A percentile compares a stretch with the other conserved stretches of the same genome.
Conservation (phyloP, 2,329 filamentous ascomycete genomes). For the Paracoccidioides lutzii region DNA sequence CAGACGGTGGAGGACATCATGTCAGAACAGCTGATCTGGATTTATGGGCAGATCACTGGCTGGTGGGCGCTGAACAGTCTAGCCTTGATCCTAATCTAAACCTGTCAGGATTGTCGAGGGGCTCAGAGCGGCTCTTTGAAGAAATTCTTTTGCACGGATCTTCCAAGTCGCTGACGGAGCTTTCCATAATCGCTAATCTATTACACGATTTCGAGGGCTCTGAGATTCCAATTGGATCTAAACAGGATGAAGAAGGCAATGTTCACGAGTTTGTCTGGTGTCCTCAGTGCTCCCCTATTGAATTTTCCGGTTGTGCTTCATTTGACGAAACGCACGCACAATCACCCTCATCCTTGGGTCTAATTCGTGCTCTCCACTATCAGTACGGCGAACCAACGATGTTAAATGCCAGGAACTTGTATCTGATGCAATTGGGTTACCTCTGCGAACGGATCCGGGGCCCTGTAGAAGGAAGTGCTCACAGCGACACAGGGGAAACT, state of each 20-base stretch:
- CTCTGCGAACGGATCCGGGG: conserved; percentile 16
- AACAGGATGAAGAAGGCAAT: conserved; percentile 2
- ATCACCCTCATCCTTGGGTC: conserved; percentile 19
- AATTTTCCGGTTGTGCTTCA: conserved; percentile 14
- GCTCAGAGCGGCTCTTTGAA: not conserved
- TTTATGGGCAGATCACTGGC: conserved; percentile 3
- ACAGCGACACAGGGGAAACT: not conserved
- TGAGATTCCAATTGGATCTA: conserved; percentile 13
- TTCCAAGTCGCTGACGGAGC: conserved; percentile 19
- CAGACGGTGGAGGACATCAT: conserved; percentile 8
- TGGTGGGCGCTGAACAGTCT: not conserved
- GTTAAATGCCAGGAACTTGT: not conserved
- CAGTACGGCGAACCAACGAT: conserved; percentile 9
- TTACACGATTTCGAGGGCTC: conserved; percentile 25
- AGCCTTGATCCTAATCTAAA: conserved; percentile 11
- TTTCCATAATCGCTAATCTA: conserved; percentile 19
- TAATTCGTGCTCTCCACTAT: conserved; percentile 19
- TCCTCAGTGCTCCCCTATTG: conserved; percentile 22
- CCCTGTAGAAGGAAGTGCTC: not conserved
- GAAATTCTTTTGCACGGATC: conserved; percentile 14
- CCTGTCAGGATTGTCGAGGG: not conserved
- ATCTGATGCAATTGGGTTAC: conserved; percentile 27
- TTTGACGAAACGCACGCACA: conserved; percentile 8
- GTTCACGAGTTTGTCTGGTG: conserved; percentile 21
- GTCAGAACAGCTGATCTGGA: conserved; percentile 11